Percentiles rank a stretch among this genome's conserved stretches.
Conservation (phyloP, 306 rosid genomes). For the Hippophae tibetana region DNA sequence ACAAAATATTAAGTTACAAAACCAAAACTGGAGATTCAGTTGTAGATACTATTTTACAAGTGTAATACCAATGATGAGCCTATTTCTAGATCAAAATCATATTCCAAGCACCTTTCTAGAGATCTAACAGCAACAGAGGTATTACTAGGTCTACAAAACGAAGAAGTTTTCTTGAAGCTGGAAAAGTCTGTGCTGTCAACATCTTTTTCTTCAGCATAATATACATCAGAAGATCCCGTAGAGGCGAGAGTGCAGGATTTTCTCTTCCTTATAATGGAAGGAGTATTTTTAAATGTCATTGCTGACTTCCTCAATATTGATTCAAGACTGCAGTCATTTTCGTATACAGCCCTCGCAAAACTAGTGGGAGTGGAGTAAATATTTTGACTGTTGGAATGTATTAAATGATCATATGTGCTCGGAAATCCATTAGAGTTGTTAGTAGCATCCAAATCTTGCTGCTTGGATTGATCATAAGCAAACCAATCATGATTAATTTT, state of each 20-base stretch:
- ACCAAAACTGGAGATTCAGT: neutral
- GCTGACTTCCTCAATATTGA: slow-evolving; percentile 36
- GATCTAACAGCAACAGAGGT: slow-evolving; percentile 14
- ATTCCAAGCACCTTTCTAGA: slow-evolving; percentile 24
- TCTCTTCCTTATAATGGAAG: slow-evolving; percentile 54
- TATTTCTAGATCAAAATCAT: slow-evolving; percentile 18
- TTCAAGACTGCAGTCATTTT: slow-evolving; percentile 28
- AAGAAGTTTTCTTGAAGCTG: slow-evolving; percentile 9
- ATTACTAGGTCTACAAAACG: slow-evolving; percentile 4
- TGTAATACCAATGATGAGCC: slow-evolving; percentile 3
- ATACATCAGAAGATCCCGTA: slow-evolving; percentile 9
- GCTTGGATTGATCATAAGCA: too few species aligned
- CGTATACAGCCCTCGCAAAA: neutral
- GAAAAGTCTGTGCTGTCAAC: slow-evolving; percentile 8
- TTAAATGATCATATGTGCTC: neutral
- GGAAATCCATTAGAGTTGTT: too few species aligned
- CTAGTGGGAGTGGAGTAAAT: slow-evolving; percentile 14
- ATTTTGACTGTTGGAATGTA: neutral
- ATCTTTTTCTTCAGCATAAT: slow-evolving; percentile 1
- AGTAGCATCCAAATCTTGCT: too few species aligned
- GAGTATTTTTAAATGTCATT: slow-evolving; percentile 38
- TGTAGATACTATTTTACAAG: slow-evolving; percentile 4
- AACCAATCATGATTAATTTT: too few species aligned
- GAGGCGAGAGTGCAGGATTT: slow-evolving; percentile 12
- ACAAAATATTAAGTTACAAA: too few species aligned